Conservation (phyloP, 257 asterid genomes). For the Primulina eburnea region DNA sequence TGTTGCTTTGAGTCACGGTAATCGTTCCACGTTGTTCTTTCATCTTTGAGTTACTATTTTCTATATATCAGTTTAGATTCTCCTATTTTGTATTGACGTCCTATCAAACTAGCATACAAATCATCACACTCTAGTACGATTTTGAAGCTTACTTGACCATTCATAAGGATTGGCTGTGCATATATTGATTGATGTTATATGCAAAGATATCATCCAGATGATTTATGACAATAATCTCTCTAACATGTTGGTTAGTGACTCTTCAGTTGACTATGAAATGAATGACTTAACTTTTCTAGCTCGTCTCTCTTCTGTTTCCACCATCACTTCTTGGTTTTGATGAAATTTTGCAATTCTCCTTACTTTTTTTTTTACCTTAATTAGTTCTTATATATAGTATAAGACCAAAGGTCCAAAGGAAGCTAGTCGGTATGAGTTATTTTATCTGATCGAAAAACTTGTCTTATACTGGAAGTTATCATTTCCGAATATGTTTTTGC, state of each 20-base stretch:
- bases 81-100: too few species aligned
- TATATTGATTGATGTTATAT: too few species aligned
- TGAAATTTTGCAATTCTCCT: not conserved
- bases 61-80: too few species aligned
- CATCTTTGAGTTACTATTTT: too few species aligned
- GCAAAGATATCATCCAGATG: not conserved
- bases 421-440: not conserved
- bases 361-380: not conserved
- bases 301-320: not conserved
- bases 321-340: not conserved
- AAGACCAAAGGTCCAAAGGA: not conserved
- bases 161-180: not conserved
- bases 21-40: too few species aligned
- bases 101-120: too few species aligned
- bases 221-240: not conserved
- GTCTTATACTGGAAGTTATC: not conserved
- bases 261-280: not conserved
- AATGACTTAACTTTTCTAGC: not conserved
- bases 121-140: not conserved
- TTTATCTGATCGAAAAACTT: not conserved
- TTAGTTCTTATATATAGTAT: not conserved
- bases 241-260: not conserved
- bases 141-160: not conserved
- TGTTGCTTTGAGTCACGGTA: too few species aligned
- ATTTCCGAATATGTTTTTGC: too few species aligned